A percentile compares a stretch with the other conserved stretches of the same genome.
Conservation (phyloP, 1,139 yeast genomes). For the Suhomyces yuchorum region DNA sequence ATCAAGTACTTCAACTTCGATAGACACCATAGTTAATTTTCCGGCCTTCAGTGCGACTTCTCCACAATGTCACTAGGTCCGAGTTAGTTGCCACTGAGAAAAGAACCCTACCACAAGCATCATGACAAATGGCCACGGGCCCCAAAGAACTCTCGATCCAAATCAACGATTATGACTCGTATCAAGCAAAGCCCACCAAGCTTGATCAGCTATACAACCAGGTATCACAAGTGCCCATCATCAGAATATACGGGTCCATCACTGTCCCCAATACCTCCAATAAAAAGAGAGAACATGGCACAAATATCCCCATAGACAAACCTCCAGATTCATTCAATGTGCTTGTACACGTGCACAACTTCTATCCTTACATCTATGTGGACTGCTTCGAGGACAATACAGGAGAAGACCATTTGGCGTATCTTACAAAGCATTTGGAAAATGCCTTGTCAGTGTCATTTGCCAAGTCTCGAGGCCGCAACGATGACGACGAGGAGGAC, state of each 20-base stretch:
- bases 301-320: neutral
- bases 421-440: constrained; percentile 11
- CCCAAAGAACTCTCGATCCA: constrained; percentile 27
- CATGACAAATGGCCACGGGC: constrained; percentile 5
- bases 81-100: neutral
- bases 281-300: constrained; percentile 3
- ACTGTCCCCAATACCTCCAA: constrained; percentile 16
- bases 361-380: constrained; percentile 77
- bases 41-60: neutral
- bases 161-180: constrained; percentile 63
- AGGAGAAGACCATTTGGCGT: constrained; percentile 1
- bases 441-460: constrained; percentile 14
- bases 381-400: constrained; percentile 34
- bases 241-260: constrained; percentile 71
- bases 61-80: neutral
- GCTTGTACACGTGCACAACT: constrained; percentile 76
- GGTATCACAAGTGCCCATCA: constrained; percentile 64
- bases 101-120: neutral
- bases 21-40: neutral
- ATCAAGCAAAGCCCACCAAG: constrained; percentile 46
- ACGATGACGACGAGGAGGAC: constrained; percentile 15
- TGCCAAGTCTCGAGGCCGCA: constrained; percentile 8
- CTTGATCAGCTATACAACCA: constrained; percentile 35
- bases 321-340: constrained; percentile 21
- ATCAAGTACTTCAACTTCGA: too few relatives aligned